Base-by-base conservation (phyloP, 208 protist species). In the Trypanosoma rangeli region DNA sequence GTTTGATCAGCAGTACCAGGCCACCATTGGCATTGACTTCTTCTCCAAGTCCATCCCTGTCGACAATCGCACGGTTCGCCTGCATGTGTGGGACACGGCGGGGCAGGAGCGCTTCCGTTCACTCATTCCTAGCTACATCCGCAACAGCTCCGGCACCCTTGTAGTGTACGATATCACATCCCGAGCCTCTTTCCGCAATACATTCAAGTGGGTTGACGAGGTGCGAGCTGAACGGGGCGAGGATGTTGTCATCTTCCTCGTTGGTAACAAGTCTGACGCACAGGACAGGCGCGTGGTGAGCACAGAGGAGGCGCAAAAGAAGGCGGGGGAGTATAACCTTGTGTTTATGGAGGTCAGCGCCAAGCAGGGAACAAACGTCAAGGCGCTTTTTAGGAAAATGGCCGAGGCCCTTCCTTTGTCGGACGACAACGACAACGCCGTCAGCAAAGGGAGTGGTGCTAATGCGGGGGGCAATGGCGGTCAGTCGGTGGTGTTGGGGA, bases 21-120 rank as follows among this genome's bases (percentile, higher is more conserved):
- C 98, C 10, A 99, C 98, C 15, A 99, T 99, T 68, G 99, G 99
- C 37, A 99, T 99, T 72, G 98, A 99, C 82, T 99, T 99, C 74
- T 88, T 99, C 44, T 95, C 93, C 29, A 99, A 99, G 74, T 98
- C 97, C 4, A 93, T 99, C 70, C 96, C 98, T 70, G 64, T 76
- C 31, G 64, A 74, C 26, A 53, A 66, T 33, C 62, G 76, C n/a
- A 97, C 93, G 0, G 88, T 99, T 15, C 83, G 97, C 31, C 87
- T 99, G 42, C 98, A 99, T 82, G 61, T 95, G 54, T 95, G 91
- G 85, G 90, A 96, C 66, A 95, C 89, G 5, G 90, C 89, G 3
- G 88, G 89, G 15, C 89, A 97, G 74, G 97, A 98, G 83, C 81
- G 97, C n/a, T 98, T 98, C 59, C 91, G 90, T 64, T 92, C 91